phyloP scores from a whole-genome alignment of 345 rosid species.

The Boechera stricta region DNA sequence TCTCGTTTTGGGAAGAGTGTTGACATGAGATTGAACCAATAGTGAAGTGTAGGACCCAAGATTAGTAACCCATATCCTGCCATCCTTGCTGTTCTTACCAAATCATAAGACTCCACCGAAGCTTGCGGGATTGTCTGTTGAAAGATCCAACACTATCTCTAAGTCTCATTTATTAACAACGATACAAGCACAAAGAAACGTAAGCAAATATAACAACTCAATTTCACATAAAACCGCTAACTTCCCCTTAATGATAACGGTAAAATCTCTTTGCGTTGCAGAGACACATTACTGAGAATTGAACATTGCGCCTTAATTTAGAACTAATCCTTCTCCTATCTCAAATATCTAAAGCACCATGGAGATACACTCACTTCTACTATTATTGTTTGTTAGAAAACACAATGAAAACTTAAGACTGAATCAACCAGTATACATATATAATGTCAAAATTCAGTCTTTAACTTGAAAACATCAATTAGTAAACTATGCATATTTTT shows the following conservation, averaged over 20 bases:
- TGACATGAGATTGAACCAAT: conserved; percentile 86
- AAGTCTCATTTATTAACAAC: neutral
- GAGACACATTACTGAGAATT: neutral
- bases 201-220: conserved; percentile 5
- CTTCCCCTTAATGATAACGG: neutral
- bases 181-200: neutral
- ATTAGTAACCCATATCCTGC: conserved; percentile 79
- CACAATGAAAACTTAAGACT: neutral
- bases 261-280: no score
- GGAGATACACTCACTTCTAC: conserved; percentile 6
- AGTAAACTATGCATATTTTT: neutral
- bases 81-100: conserved; percentile 80
- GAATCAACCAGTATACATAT: neutral
- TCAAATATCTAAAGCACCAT: conserved; percentile 5
- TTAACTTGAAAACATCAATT: neutral
- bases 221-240: conserved; percentile 2
- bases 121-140: conserved; percentile 57
- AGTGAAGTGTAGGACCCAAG: conserved; percentile 83
- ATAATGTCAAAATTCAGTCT: neutral
- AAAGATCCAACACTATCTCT: conserved; percentile 21
- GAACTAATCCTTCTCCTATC: neutral
- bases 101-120: conserved; percentile 65
- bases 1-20: conserved; percentile 75
- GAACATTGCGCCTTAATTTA: neutral
- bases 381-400: neutral